Percentiles rank a stretch among this genome's conserved stretches.
Conservation (phyloP, 75 land plant genomes). For the Pinus albicaulis region DNA sequence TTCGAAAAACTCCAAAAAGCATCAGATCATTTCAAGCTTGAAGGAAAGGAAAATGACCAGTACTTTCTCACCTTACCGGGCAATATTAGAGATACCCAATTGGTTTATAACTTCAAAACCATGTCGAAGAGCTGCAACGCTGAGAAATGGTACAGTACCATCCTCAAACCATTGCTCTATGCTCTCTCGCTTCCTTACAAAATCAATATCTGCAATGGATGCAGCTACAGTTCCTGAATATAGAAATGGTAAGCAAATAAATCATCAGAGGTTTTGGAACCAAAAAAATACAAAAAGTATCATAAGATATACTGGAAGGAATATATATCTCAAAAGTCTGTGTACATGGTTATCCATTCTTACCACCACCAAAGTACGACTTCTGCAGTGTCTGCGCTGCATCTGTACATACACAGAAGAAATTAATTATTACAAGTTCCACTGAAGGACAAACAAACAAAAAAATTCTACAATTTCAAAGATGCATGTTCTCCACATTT, state of each 20-base stretch:
- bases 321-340: neutral
- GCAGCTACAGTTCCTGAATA: slow-evolving; percentile 86
- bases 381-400: slow-evolving; percentile 69
- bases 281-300: neutral
- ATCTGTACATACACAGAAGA: slow-evolving; percentile 37
- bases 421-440: too few species aligned
- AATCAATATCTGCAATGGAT: slow-evolving; percentile 88
- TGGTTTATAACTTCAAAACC: slow-evolving; percentile 78
- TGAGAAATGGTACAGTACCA: slow-evolving; percentile 81
- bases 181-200: slow-evolving; percentile 57
- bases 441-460: too few species aligned
- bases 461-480: too few species aligned
- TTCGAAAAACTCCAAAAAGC: neutral
- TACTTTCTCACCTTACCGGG: slow-evolving; percentile 37
- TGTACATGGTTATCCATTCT: slow-evolving; percentile 12
- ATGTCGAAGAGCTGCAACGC: slow-evolving; percentile 69
- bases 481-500: too few species aligned
- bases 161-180: slow-evolving; percentile 84
- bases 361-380: slow-evolving; percentile 94
- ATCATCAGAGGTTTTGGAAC: neutral
- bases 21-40: neutral
- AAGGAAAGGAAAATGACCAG: neutral
- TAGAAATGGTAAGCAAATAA: neutral
- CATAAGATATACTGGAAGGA: neutral
- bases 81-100: slow-evolving; percentile 50